Base-by-base conservation (phyloP, 2,329 filamentous ascomycete species). In the Sphaerulina musiva region DNA sequence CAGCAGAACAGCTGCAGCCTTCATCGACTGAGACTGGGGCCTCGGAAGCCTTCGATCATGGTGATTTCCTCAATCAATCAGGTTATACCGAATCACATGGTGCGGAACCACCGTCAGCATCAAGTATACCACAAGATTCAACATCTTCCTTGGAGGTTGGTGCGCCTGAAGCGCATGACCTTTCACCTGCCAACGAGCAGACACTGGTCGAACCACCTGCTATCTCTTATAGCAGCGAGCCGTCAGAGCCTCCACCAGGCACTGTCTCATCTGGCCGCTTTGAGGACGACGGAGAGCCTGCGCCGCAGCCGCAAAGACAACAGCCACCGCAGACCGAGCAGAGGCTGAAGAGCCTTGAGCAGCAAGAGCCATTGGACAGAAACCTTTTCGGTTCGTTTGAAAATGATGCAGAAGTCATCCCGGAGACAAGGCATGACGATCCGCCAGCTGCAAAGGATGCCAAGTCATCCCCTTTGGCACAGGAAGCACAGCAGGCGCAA, bases 341-440 rank as follows among this genome's bases (percentile, higher is more conserved):
- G 23, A 29, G 2, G 8, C 8, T 7, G 12, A 11, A 44, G 42
- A 20, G 23, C 10, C 26, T 40, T 26, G 50, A 46, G 34, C 34
- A 47, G 23, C 14, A 10, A 31, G 29, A 23, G 14, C 31, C 31
- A 12, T 3, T 38, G 5, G 45, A 17, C 42, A 12, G 7, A n/a
- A 43, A 42, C 43, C n/a, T 44, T 12, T 53, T 48, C 14, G n/a
- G 51, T n/a, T 48, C 43, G 4, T 42, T 52, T 34, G 32, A 38
- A 31, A 38, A 8, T 20, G 31, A 38, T 17, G 6, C 7, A 17
- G 29, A 6, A n/a, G 17, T 40, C 31, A 39, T 1, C 9, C 10
- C 48, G 8, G 34, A 44, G 44, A 45, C 39, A 39, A 23, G 17
- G 14, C 17, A 29, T 14, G 41, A 34, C 12, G 14, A 9, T 41